Evolutionary conservation across 768 basidiomycete species (phyloP).

Genomic region (Suillus lakei): DNA sequence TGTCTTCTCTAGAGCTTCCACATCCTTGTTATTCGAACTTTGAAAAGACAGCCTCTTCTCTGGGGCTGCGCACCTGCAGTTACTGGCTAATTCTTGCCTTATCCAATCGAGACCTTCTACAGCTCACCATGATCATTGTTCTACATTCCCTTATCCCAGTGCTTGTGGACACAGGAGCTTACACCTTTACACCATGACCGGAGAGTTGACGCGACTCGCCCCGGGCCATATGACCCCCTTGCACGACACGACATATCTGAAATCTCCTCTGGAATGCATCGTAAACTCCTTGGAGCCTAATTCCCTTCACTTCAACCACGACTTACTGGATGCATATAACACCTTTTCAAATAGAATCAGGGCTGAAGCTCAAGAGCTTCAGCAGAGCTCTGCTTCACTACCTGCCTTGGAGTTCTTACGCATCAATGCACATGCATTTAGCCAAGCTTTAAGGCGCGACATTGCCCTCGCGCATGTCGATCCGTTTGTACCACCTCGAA

Average conservation of each 20-base stretch:
- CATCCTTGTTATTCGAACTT: neutral
- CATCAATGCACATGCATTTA: slow-evolving; percentile 38
- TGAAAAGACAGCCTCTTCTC: neutral
- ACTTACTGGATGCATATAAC: slow-evolving; percentile 66
- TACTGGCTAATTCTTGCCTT: neutral
- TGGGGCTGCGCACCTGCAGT: neutral
- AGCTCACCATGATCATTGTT: slow-evolving; percentile 2
- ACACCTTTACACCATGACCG: slow-evolving; percentile 3
- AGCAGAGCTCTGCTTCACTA: neutral
- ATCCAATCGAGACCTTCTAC: neutral
- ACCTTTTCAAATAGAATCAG: slow-evolving; percentile 52
- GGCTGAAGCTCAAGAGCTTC: slow-evolving; percentile 17
- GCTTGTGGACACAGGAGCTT: neutral
- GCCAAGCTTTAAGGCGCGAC: slow-evolving; percentile 55
- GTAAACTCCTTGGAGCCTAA: slow-evolving; percentile 47
- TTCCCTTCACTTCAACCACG: slow-evolving; percentile 49
- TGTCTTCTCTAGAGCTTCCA: neutral
- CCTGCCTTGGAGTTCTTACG: slow-evolving; percentile 37
- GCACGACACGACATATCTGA: slow-evolving; percentile 34
- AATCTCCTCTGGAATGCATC: slow-evolving; percentile 52
- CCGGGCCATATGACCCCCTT: neutral
- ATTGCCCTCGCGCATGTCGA: slow-evolving; percentile 47
- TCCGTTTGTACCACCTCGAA: slow-evolving; percentile 29
- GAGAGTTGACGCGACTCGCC: neutral
- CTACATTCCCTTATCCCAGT: neutral